A percentile compares a stretch with the other conserved stretches of the same genome.
Conservation (phyloP, 2,329 filamentous ascomycete species). For the Stachybotrys elegans region DNA sequence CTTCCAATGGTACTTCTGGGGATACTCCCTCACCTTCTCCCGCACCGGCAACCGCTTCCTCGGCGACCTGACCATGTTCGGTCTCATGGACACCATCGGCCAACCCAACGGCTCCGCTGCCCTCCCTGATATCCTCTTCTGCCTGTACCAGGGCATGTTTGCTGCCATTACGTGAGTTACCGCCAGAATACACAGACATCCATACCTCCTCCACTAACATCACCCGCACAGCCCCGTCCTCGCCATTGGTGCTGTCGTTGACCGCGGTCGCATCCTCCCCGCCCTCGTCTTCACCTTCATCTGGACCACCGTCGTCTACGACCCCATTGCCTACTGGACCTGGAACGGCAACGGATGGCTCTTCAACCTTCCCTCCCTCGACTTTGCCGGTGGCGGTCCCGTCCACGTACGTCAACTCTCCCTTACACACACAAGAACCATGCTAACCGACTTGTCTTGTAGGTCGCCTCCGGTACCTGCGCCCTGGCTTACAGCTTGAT, state of each 20-base stretch:
- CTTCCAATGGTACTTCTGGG: conserved; percentile 97
- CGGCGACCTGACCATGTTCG: conserved; percentile 76
- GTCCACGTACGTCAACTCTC: too few species aligned
- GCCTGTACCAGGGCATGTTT: conserved; percentile 85
- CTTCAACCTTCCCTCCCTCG: conserved; percentile 61
- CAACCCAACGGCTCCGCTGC: conserved; percentile 66
- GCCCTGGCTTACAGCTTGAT: conserved; percentile 70
- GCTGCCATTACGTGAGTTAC: conserved; percentile 74
- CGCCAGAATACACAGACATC: background rate
- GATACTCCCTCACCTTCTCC: conserved; percentile 81
- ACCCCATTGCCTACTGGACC: conserved; percentile 71
- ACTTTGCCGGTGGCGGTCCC: conserved; percentile 71
- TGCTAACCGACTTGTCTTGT: too few species aligned
- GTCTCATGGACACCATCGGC: conserved; percentile 70
- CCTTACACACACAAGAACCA: too few species aligned
- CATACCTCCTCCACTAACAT: conserved; percentile 4
- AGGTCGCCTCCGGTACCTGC: conserved; percentile 65
- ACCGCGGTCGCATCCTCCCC: conserved; percentile 58
- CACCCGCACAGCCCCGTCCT: conserved; percentile 42
- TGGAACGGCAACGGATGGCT: conserved; percentile 74
- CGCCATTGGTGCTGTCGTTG: conserved; percentile 55
- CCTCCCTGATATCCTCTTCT: conserved; percentile 79
- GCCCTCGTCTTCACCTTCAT: conserved; percentile 63
- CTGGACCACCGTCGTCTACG: conserved; percentile 68
- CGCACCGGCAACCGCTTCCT: conserved; percentile 74